A percentile compares a stretch with the other conserved stretches of the same genome.
Conservation (phyloP, 2,329 filamentous ascomycete genomes). For the Xylariaceae sp. region DNA sequence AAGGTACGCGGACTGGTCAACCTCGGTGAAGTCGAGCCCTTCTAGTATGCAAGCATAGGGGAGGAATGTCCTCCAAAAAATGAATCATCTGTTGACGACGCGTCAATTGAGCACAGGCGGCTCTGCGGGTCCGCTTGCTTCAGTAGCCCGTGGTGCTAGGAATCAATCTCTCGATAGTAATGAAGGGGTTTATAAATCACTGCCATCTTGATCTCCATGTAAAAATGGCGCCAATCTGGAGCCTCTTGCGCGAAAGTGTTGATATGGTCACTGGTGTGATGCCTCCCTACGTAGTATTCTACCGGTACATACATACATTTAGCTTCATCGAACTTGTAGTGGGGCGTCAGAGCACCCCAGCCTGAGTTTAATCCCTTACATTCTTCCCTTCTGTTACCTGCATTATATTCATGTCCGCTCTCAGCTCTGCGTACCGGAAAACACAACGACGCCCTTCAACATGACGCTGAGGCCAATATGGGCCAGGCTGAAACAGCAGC, state of each 20-base stretch:
- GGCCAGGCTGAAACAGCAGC: conserved; percentile 30
- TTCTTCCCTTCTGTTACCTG: not conserved
- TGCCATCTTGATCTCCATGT: not conserved
- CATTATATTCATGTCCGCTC: not conserved
- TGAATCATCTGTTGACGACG: conserved; percentile 7
- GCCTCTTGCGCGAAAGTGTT: not conserved
- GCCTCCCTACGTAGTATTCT: not conserved
- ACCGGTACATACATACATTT: too few relatives aligned
- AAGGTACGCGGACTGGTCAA: conserved; percentile 16
- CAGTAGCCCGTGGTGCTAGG: not conserved
- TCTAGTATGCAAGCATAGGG: conserved; percentile 21
- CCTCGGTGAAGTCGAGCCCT: conserved; percentile 16
- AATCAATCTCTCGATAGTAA: conserved; percentile 13
- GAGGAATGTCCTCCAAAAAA: conserved; percentile 9
- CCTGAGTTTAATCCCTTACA: not conserved
- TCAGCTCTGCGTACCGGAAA: not conserved
- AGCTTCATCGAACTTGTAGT: conserved; percentile 1
- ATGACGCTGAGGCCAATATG: conserved; percentile 39
- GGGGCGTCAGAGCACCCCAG: conserved; percentile 9
- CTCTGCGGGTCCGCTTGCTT: conserved; percentile 2
- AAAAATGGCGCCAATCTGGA: not conserved
- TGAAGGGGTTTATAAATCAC: conserved; percentile 2
- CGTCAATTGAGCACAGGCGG: conserved; percentile 1
- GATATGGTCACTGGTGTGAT: not conserved
- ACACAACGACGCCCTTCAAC: not conserved